Percentiles rank a stretch among this genome's conserved stretches.
phyloP scores from a whole-genome alignment of 75 land plant genomes.

The Adiantum capillusveneris region DNA sequence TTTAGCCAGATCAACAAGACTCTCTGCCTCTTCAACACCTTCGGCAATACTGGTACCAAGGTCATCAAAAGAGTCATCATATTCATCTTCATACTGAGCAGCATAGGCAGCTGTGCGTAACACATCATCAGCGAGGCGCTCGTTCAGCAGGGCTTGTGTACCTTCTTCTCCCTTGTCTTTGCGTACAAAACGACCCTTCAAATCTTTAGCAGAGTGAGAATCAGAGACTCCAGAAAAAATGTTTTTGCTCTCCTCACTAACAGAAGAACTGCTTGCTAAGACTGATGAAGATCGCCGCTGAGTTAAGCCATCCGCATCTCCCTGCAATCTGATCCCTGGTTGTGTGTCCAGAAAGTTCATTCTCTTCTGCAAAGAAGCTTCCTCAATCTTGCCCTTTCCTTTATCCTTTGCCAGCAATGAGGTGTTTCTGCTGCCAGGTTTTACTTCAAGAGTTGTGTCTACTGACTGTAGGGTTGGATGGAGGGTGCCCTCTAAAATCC shows the following conservation, averaged over 20 bases:
- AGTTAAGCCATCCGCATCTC: background rate
- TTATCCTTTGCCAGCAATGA: slow-evolving; percentile 40
- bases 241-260: background rate
- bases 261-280: background rate
- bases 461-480: slow-evolving; percentile 66
- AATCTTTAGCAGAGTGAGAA: slow-evolving; percentile 1
- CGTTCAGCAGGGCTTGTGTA: slow-evolving; percentile 33
- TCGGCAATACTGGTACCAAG: slow-evolving; percentile 54
- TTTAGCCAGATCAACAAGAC: slow-evolving; percentile 18
- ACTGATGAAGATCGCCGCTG: background rate
- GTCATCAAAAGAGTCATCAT: slow-evolving; percentile 98
- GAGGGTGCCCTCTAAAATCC: slow-evolving; percentile 78
- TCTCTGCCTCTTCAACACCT: slow-evolving; percentile 63
- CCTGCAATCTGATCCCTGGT: background rate
- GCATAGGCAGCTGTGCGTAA: slow-evolving; percentile 45
- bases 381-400: slow-evolving; percentile 64
- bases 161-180: slow-evolving; percentile 40
- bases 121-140: slow-evolving; percentile 31
- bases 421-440: slow-evolving; percentile 21
- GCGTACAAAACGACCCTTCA: slow-evolving; percentile 57
- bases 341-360: too few relatives aligned
- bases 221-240: background rate
- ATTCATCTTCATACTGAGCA: slow-evolving; percentile 87
- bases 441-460: slow-evolving; percentile 41
- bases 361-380: background rate